Evolutionary conservation across 805 yeast species (phyloP).

Genomic region (Blastobotrys attinorum): DNA sequence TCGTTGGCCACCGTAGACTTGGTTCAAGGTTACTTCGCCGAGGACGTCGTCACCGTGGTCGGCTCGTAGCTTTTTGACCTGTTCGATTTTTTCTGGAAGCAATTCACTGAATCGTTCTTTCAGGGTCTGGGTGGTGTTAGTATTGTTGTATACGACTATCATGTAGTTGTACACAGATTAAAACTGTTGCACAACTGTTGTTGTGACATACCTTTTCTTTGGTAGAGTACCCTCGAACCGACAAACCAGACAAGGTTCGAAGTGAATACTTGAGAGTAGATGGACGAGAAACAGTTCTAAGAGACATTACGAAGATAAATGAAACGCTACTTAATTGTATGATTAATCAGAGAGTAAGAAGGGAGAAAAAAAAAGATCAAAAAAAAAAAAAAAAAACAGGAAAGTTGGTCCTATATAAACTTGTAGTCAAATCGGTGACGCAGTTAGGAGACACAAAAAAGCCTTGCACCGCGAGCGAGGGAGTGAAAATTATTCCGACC

Average conservation of each 20-base stretch:
- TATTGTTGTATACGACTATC: not conserved
- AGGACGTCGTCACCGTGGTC: slow-evolving; percentile 76
- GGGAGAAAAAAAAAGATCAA: too few relatives aligned
- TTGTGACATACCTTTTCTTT: slow-evolving; percentile 19
- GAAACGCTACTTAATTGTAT: slow-evolving; percentile 2
- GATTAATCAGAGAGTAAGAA: too few relatives aligned
- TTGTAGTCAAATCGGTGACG: too few relatives aligned
- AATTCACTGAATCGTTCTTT: slow-evolving; percentile 92
- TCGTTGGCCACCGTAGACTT: slow-evolving; percentile 88
- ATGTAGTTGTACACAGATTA: too few relatives aligned
- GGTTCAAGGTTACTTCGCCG: slow-evolving; percentile 68
- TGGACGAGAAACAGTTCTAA: slow-evolving; percentile 1
- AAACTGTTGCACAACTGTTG: too few relatives aligned
- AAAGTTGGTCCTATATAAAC: too few relatives aligned
- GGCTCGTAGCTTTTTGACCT: slow-evolving; percentile 79
- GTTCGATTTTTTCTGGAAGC: slow-evolving; percentile 86
- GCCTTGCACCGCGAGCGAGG: not conserved
- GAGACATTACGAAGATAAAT: slow-evolving; percentile 5
- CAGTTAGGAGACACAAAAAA: not conserved
- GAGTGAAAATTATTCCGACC: not conserved
- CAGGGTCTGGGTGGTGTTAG: slow-evolving; percentile 37
- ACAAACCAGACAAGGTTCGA: slow-evolving; percentile 11
- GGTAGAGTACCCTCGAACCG: slow-evolving; percentile 17
- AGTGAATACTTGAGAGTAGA: slow-evolving; percentile 13
- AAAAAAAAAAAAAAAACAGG: not conserved